A percentile compares a stretch with the other conserved stretches of the same genome.
phyloP scores from a whole-genome alignment of 2,329 filamentous ascomycete species.

The Venturiaceae sp. region DNA sequence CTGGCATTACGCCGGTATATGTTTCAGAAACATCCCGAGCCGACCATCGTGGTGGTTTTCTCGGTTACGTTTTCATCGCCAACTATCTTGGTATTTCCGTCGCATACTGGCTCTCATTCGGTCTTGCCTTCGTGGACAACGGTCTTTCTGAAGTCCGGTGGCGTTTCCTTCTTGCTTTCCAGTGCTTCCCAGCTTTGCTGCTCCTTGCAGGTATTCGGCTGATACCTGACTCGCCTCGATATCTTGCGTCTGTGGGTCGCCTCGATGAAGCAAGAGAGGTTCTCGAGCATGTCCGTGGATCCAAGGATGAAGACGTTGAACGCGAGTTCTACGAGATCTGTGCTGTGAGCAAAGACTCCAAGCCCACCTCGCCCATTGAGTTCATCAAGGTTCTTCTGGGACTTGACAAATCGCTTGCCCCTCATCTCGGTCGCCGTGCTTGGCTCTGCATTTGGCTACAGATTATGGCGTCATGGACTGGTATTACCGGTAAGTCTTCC shows the following conservation, averaged over 20 bases:
- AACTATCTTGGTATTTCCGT: slow-evolving; percentile 63
- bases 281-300: slow-evolving; percentile 53
- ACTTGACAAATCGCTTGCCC: slow-evolving; percentile 4
- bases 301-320: slow-evolving; percentile 39
- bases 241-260: slow-evolving; percentile 2
- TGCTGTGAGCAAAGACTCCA: slow-evolving; percentile 19
- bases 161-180: slow-evolving; percentile 36
- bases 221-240: slow-evolving; percentile 25
- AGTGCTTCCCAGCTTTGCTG: slow-evolving; percentile 33
- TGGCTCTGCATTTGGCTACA: slow-evolving; percentile 64
- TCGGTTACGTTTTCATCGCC: slow-evolving; percentile 47
- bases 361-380: not conserved
- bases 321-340: slow-evolving; percentile 60
- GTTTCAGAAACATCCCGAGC: slow-evolving; percentile 53
- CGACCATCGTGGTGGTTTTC: slow-evolving; percentile 43
- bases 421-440: slow-evolving; percentile 58
- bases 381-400: not conserved
- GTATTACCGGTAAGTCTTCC: slow-evolving; percentile 45
- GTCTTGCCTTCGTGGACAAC: slow-evolving; percentile 34
- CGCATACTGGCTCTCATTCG: slow-evolving; percentile 44
- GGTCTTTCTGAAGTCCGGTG: slow-evolving; percentile 23
- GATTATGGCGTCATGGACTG: slow-evolving; percentile 61
- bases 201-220: slow-evolving; percentile 33
- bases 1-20: slow-evolving; percentile 53
- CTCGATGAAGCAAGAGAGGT: slow-evolving; percentile 40